Evolutionary conservation across 2,329 filamentous ascomycete genomes (phyloP).

Genomic region (Fusarium odoratissimum): DNA sequence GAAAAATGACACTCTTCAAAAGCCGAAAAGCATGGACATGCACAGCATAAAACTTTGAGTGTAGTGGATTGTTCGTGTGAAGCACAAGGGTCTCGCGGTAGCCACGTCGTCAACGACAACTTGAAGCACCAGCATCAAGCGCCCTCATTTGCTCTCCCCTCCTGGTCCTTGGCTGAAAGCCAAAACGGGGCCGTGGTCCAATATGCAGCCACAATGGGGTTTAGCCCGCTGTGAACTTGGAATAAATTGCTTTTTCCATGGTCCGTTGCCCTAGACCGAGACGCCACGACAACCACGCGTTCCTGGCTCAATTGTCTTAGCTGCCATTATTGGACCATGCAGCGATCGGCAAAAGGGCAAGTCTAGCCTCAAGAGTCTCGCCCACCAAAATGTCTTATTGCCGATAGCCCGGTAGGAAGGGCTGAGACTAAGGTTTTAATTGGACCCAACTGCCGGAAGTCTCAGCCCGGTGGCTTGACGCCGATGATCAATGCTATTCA

Average conservation of each 20-base stretch:
- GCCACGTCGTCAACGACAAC: conserved; percentile 32
- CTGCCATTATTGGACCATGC: not conserved
- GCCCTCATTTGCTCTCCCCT: not conserved
- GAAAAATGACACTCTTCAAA: not conserved
- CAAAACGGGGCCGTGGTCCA: not conserved
- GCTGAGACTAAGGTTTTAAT: not conserved
- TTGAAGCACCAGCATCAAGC: not conserved
- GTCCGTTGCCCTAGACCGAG: not conserved
- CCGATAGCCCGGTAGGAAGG: conserved; percentile 6
- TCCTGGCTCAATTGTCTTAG: not conserved
- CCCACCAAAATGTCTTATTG: not conserved
- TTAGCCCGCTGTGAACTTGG: not conserved
- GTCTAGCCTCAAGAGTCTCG: not conserved
- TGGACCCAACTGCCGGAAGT: not conserved
- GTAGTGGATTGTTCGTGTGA: not conserved
- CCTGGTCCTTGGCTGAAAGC: not conserved
- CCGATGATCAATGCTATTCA: not conserved
- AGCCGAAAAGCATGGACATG: not conserved
- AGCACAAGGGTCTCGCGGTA: not conserved
- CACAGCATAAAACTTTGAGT: not conserved
- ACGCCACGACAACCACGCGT: conserved; percentile 6
- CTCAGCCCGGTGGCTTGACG: not conserved
- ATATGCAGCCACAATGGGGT: not conserved
- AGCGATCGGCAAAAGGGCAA: conserved; percentile 7
- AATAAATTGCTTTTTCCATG: not conserved